These are phyloP conservation scores for Sindora glabra DNA, from an alignment of 306 rosid genomes.

Conservation along the genomic window DNA sequence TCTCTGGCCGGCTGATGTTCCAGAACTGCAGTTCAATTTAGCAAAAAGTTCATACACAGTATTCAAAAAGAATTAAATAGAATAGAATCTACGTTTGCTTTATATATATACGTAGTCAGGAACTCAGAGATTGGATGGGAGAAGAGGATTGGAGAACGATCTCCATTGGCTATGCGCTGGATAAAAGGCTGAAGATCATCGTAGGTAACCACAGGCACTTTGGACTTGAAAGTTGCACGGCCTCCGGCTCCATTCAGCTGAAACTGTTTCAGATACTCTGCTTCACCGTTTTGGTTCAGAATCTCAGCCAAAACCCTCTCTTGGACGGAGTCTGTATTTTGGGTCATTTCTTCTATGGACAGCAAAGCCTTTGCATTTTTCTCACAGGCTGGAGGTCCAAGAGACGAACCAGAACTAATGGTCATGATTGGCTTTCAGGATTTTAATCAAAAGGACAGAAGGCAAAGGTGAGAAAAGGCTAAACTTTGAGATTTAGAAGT, in stretches of 20 bases:
- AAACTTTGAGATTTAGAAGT: no score
- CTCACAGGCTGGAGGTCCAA: slow-evolving; percentile 28
- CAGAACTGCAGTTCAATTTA: slow-evolving; percentile 54
- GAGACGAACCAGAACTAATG: slow-evolving; percentile 19
- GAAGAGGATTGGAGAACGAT: slow-evolving; percentile 61
- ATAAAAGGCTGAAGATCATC: slow-evolving; percentile 76
- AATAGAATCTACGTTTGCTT: no score
- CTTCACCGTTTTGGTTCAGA: slow-evolving; percentile 47
- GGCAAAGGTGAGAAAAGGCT: no score
- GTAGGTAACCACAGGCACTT: slow-evolving; percentile 55
- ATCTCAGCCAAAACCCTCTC: slow-evolving; percentile 44
- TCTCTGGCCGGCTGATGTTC: slow-evolving; percentile 91
- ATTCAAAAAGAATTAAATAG: neutral
- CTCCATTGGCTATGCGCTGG: slow-evolving; percentile 85
- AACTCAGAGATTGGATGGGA: slow-evolving; percentile 79
- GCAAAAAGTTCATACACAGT: no score
- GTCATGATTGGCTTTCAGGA: slow-evolving; percentile 37
- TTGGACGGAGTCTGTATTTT: slow-evolving; percentile 48
- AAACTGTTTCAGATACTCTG: slow-evolving; percentile 62
- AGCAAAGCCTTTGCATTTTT: slow-evolving; percentile 49
- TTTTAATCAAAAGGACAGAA: neutral
- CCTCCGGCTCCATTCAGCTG: slow-evolving; percentile 55
- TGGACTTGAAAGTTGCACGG: slow-evolving; percentile 60
- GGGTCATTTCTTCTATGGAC: slow-evolving; percentile 60
- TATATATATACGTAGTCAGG: slow-evolving; percentile 56